Evolutionary conservation across 2,329 filamentous ascomycete genomes (phyloP).

Genomic region (Ascochyta viciae-villosae): DNA sequence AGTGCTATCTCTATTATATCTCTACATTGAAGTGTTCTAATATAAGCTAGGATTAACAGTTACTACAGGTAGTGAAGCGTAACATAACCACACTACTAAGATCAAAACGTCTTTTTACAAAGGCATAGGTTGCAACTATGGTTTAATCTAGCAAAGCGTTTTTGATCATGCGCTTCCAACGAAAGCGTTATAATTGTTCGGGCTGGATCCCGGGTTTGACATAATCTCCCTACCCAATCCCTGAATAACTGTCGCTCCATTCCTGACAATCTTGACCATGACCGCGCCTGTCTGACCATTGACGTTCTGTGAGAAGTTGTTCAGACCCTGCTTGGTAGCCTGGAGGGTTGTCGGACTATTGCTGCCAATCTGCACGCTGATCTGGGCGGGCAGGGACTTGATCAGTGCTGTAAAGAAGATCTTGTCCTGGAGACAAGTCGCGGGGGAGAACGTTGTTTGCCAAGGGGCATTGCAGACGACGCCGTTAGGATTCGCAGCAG

Average conservation of each 20-base stretch:
- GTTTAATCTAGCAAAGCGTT: neutral
- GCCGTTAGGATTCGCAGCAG: constrained; percentile 55
- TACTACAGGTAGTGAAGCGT: too few relatives aligned
- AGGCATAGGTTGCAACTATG: too few relatives aligned
- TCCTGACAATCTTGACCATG: constrained; percentile 2
- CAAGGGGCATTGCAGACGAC: constrained; percentile 57
- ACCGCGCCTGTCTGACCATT: constrained; percentile 5
- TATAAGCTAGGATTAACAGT: too few relatives aligned
- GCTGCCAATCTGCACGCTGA: constrained; percentile 3
- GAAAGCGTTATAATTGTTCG: constrained; percentile 5
- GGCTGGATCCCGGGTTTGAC: constrained; percentile 2
- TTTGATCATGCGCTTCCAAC: constrained; percentile 2
- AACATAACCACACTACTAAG: too few relatives aligned
- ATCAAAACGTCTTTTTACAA: too few relatives aligned
- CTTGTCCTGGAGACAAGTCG: constrained; percentile 5
- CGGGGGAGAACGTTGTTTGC: constrained; percentile 5
- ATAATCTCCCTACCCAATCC: constrained; percentile 3
- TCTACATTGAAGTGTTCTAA: too few relatives aligned
- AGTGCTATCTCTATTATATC: too few relatives aligned
- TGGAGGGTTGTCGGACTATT: constrained; percentile 3
- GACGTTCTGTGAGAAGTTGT: constrained; percentile 1
- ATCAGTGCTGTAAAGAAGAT: constrained; percentile 7
- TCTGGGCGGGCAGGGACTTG: constrained; percentile 3
- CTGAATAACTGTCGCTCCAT: constrained; percentile 2
- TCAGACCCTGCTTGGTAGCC: constrained; percentile 1